A percentile compares a stretch with the other conserved stretches of the same genome.
Evolutionary conservation across 805 yeast genomes (phyloP).

Genomic region (Pichia paraexigua): DNA sequence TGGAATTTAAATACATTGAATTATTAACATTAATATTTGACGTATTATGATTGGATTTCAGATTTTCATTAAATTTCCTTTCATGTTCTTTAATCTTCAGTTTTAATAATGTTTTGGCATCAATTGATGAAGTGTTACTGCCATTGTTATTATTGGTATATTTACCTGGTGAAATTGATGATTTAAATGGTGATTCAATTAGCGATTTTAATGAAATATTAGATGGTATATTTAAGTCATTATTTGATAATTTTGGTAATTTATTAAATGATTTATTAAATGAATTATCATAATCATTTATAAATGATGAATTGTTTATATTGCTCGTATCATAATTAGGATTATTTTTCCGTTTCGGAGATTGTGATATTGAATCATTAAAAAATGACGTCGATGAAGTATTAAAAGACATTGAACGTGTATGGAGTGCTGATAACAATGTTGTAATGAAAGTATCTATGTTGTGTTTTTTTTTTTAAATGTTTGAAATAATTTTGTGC

Average conservation of each 20-base stretch:
- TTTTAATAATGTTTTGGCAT: neutral
- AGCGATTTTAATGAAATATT: neutral
- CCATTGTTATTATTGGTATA: neutral
- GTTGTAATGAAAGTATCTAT: too few relatives aligned
- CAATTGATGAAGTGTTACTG: neutral
- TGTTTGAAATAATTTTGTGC: too few relatives aligned
- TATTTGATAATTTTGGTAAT: neutral
- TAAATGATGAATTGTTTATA: neutral
- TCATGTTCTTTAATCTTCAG: neutral
- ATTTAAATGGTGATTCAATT: neutral
- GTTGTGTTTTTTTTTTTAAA: too few relatives aligned
- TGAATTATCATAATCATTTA: neutral
- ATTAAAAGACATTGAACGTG: neutral
- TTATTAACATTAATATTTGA: neutral
- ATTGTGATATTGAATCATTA: neutral
- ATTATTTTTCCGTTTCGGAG: neutral
- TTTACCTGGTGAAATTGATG: neutral
- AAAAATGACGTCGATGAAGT: neutral
- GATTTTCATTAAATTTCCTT: neutral
- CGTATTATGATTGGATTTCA: constrained; percentile 2
- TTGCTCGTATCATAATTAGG: neutral
- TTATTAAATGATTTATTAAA: neutral
- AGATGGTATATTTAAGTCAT: neutral
- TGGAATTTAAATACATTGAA: neutral
- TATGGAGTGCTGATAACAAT: neutral